Evolutionary conservation across 78 protist species (phyloP), one percentile per base, ranked within the genome.

Genomic region (Polysphondylium violaceum): DNA sequence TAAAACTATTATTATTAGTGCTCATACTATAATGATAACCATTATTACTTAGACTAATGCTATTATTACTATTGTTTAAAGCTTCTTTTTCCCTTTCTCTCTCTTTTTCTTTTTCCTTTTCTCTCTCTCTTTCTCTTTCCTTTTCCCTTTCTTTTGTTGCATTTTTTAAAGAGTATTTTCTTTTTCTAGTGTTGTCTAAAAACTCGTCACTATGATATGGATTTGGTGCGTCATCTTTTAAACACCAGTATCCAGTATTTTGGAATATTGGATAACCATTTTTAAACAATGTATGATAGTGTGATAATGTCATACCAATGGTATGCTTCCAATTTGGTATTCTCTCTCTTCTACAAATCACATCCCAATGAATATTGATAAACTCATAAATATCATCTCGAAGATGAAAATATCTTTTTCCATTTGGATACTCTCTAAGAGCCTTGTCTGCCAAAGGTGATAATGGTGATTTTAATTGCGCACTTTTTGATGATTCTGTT

Each of bases 191-290:
- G 38, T 64, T 64, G 21, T 64, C 72, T 47, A 64, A 36, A 36
- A 64, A 64, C 69, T 75, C 85, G 2, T 83, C 90, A 31, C 23
- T 36, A 17, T 60, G 59, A 58, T 83, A 83, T 53, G 90, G 90
- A 58, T 69, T 83, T 8, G 76, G 61, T 19, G 55, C 67, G n/a
- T 83, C 90, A 83, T 83, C 90, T n/a, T 83, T 83, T 27, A 83
- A 44, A 58, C 90, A 83, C 90, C 90, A 83, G 41, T 83, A 83
- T 29, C 90, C 90, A 44, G 90, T 83, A 58, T 83, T 83, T 47
- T 83, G 90, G 56, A 83, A 83, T 2, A 83, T 69, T 23, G 59
- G 65, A 43, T 83, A 83, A 16, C 90, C 90, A 83, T 69, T 83
- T 58, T 69, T 58, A 36, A 83, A 83, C 17, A 83, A 47, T 12